Evolutionary conservation across 441 rosid species (phyloP).

Genomic region (Heliophila coronopifolia): DNA sequence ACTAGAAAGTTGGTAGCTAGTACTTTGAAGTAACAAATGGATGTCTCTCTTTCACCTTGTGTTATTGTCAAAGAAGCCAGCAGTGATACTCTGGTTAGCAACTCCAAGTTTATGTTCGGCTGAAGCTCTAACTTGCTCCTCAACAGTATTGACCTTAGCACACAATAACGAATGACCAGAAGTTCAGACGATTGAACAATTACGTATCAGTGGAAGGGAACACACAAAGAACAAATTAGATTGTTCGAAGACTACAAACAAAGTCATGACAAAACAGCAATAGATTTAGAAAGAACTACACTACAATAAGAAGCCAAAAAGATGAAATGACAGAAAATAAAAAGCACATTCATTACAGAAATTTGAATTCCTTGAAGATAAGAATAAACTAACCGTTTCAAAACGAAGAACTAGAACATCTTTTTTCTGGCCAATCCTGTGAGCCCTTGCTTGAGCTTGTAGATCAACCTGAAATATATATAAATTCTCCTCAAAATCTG

Average conservation of each 20-base stretch:
- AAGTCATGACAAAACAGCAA: slow-evolving; percentile 7
- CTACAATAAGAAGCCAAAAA: background rate
- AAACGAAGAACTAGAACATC: slow-evolving; percentile 95
- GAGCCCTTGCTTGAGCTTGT: slow-evolving; percentile 89
- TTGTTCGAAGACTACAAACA: background rate
- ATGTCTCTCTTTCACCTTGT: slow-evolving; percentile 52
- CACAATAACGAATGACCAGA: slow-evolving; percentile 21
- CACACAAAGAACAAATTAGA: background rate
- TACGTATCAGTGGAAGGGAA: background rate
- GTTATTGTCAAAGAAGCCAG: slow-evolving; percentile 93
- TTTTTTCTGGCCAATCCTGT: slow-evolving; percentile 87
- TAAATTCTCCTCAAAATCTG: background rate
- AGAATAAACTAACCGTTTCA: slow-evolving; percentile 60
- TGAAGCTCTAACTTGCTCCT: slow-evolving; percentile 94
- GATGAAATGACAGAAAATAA: slow-evolving; percentile 3
- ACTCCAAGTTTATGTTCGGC: slow-evolving; percentile 98
- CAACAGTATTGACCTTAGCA: slow-evolving; percentile 78
- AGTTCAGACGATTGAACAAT: background rate
- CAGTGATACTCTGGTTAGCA: slow-evolving; percentile 97
- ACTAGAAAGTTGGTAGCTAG: slow-evolving; percentile 13
- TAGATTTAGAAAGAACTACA: background rate
- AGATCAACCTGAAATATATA: slow-evolving; percentile 17
- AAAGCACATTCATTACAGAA: slow-evolving; percentile 1
- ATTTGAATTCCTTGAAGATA: background rate
- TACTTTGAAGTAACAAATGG: background rate